Evolutionary conservation across 768 basidiomycete species (phyloP), one percentile per base, ranked within the genome.

Genomic region (Hygrophoropsis aurantiaca): DNA sequence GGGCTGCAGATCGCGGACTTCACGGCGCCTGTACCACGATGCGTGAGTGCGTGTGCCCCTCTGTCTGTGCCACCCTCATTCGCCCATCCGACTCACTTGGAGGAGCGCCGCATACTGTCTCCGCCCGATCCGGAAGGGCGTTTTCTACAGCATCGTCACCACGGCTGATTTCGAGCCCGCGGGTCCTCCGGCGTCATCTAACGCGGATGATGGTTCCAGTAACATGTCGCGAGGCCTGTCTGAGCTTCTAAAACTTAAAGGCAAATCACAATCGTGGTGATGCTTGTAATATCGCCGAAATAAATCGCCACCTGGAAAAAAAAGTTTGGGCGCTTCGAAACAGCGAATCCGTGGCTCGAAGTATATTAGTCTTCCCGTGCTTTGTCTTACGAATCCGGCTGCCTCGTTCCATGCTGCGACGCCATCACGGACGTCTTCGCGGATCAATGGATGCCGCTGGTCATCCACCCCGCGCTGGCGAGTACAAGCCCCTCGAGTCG

Each of bases 361-460:
- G n/a, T n/a, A n/a, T n/a, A n/a, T n/a, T n/a, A n/a, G n/a, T n/a
- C n/a, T n/a, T n/a, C n/a, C n/a, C n/a, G n/a, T n/a, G n/a, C n/a
- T n/a, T n/a, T 30, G 13, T 30, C 13, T 30, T 6, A 30, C 27
- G 27, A 30, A 13, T 6, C 7, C 13, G 27, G 27, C n/a, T 6
- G 9, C 16, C 16, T 38, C 18, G 10, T 45, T 42, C 11, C 10
- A 64, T 62, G 60, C 83, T 4, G 73, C 80, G 5, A 81, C 82
- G n/a, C 67, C 71, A 2, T 87, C 64, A 88, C 86, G 3, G 80
- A 87, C 58, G 66, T 79, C 0, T 74, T 90, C 45, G 88, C 87
- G 1, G 84, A 84, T 42, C 71, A 66, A 43, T 90, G 87, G 88
- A 84, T 87, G 77, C n/a, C n/a, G n/a, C n/a, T n/a, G n/a, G 85